These are phyloP conservation scores for Persicaria tinctoria DNA, from an alignment of 148 eudicot genomes.

Conservation along the genomic window DNA sequence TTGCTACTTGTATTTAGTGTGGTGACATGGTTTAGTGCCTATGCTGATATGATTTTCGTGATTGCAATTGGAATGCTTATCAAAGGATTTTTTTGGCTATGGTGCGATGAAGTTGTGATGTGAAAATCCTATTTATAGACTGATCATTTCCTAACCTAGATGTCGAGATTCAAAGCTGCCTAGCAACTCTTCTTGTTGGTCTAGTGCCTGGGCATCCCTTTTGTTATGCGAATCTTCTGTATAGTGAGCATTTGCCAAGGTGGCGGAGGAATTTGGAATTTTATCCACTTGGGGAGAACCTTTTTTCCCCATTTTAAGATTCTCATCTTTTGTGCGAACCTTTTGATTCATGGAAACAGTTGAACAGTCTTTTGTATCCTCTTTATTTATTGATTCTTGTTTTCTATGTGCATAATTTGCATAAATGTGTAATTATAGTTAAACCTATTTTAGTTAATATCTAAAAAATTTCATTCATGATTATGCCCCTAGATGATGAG, in stretches of 20 bases:
- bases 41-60: too few relatives aligned
- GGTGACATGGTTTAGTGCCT: too few relatives aligned
- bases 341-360: neutral
- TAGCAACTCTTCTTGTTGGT: neutral
- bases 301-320: neutral
- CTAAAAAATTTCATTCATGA: neutral
- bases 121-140: neutral
- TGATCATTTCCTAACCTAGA: neutral
- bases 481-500: neutral
- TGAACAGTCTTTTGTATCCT: neutral
- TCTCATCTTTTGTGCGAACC: neutral
- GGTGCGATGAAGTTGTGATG: slow-evolving; percentile 1
- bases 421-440: neutral
- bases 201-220: neutral
- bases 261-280: neutral
- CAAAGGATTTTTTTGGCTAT: neutral
- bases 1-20: neutral
- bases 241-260: neutral
- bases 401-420: neutral
- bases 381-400: neutral
- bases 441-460: neutral
- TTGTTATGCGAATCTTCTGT: neutral
- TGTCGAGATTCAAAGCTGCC: neutral
- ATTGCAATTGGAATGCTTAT: neutral
- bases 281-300: slow-evolving; percentile 8